phyloP scores from a whole-genome alignment of 1,139 yeast species.

The Neolecta irregularis region DNA sequence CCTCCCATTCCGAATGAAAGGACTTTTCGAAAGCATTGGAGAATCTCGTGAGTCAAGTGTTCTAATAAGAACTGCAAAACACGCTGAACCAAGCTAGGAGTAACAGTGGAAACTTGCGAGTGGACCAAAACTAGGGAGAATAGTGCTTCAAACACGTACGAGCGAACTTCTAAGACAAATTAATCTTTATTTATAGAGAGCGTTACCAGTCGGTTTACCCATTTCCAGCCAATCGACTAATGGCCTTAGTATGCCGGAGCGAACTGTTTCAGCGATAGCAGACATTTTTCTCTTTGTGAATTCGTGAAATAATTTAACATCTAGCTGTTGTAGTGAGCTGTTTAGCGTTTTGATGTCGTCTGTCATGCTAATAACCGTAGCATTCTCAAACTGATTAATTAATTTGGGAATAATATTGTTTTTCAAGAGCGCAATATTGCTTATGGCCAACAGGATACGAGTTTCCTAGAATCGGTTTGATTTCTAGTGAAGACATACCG shows the following conservation, averaged over 20 bases:
- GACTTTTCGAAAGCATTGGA: constrained; percentile 30
- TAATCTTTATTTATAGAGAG: constrained; percentile 1
- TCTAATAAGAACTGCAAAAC: constrained; percentile 34
- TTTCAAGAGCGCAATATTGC: constrained; percentile 37
- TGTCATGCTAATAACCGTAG: constrained; percentile 18
- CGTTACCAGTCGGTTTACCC: constrained; percentile 24
- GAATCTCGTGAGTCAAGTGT: constrained; percentile 31
- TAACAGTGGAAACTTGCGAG: constrained; percentile 35
- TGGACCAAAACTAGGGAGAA: constrained; percentile 39
- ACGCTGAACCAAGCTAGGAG: constrained; percentile 31
- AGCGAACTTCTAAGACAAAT: constrained; percentile 25
- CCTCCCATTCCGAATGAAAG: constrained; percentile 25
- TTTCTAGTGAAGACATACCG: constrained; percentile 20
- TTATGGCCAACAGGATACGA: constrained; percentile 21
- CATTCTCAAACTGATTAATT: constrained; percentile 32
- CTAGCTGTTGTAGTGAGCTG: constrained; percentile 34
- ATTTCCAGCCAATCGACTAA: constrained; percentile 33
- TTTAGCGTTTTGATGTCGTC: constrained; percentile 30
- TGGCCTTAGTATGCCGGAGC: constrained; percentile 30
- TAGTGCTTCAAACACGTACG: constrained; percentile 37
- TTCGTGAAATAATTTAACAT: constrained; percentile 36
- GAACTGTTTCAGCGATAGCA: constrained; percentile 33
- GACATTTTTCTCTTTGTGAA: constrained; percentile 37
- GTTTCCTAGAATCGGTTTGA: constrained; percentile 10
- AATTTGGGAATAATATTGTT: constrained; percentile 33